Evolutionary conservation across 345 rosid species (phyloP).

Genomic region (Brassica nigra): DNA sequence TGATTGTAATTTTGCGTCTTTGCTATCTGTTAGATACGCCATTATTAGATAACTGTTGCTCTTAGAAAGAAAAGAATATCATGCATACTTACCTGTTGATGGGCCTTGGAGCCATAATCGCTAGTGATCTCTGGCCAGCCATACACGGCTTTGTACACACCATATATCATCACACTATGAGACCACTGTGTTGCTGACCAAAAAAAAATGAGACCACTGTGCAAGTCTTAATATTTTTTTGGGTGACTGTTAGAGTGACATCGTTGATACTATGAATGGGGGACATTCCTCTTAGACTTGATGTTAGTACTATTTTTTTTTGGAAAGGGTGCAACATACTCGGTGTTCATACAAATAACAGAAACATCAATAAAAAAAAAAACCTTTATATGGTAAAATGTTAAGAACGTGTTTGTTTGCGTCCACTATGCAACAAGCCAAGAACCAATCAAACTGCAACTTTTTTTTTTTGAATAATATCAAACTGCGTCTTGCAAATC

Average conservation of each 20-base stretch:
- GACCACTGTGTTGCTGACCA: neutral
- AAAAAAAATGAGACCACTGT: neutral
- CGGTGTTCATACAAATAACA: neutral
- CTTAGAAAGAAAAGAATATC: neutral
- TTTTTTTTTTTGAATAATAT: neutral
- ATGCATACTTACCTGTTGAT: neutral
- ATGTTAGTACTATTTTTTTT: neutral
- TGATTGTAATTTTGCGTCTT: neutral
- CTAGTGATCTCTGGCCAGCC: neutral
- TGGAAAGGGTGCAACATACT: no score
- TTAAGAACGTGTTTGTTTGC: neutral
- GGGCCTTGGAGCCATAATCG: neutral
- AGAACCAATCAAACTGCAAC: neutral
- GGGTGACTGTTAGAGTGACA: neutral
- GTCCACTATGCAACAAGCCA: neutral
- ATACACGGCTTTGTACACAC: neutral
- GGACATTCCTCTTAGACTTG: neutral
- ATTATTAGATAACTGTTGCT: neutral
- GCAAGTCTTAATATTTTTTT: neutral
- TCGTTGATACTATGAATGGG: no score
- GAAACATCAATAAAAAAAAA: neutral
- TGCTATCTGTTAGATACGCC: neutral
- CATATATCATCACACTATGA: neutral
- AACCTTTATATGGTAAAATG: no score
- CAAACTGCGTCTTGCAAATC: neutral